These are phyloP conservation scores for Mortierella sp. DNA, from an alignment of 371 early-diverging fungal species.

Conservation along the genomic window DNA sequence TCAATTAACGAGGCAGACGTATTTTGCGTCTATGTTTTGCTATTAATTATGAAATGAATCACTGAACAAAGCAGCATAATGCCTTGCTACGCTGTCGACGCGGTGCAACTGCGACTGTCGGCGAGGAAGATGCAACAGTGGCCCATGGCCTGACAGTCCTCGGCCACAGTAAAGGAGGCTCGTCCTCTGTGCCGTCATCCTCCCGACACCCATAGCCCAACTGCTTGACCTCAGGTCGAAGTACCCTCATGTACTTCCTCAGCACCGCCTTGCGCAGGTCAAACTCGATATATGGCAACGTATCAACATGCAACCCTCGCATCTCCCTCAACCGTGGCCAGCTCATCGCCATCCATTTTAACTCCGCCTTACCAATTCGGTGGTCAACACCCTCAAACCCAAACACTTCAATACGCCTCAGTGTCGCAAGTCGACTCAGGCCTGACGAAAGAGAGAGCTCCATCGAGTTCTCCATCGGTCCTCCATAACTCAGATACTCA, in stretches of 20 bases:
- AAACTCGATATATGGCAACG: not conserved
- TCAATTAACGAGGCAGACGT: too few relatives aligned
- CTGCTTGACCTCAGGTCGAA: not conserved
- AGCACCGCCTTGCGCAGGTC: not conserved
- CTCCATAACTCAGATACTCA: not conserved
- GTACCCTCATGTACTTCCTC: not conserved
- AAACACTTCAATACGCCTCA: not conserved
- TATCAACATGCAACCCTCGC: not conserved
- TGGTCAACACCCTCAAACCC: not conserved
- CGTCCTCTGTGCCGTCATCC: not conserved
- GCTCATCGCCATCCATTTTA: not conserved
- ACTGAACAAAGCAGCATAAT: too few relatives aligned
- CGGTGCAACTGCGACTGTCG: too few relatives aligned
- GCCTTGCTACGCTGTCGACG: too few relatives aligned
- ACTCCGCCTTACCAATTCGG: not conserved
- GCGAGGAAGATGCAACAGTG: not conserved
- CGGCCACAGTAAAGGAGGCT: not conserved
- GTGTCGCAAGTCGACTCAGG: not conserved
- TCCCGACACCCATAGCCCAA: not conserved
- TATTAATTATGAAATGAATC: too few relatives aligned
- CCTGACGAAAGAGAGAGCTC: slow-evolving; percentile 1
- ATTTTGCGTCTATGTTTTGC: too few relatives aligned
- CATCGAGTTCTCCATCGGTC: not conserved
- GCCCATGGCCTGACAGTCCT: not conserved
- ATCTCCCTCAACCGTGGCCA: not conserved